Evolutionary conservation across 805 yeast species (phyloP).

Genomic region (Metschnikowia vanudenii): DNA sequence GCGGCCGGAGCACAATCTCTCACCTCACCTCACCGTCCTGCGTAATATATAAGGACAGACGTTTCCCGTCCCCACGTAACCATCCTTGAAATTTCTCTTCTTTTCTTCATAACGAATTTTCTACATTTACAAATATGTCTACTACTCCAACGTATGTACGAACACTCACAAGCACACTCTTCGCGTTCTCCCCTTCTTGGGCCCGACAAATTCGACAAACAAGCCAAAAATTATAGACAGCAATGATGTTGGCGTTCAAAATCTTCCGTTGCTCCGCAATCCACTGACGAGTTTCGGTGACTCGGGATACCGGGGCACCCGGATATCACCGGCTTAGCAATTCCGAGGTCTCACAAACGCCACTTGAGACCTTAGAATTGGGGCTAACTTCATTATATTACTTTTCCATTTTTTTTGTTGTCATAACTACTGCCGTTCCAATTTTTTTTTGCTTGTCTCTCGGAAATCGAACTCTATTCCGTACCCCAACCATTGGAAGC

Average conservation of each 20-base stretch:
- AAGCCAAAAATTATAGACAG: too few species aligned
- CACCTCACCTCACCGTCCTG: constrained; percentile 12
- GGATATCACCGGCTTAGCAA: neutral
- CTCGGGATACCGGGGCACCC: neutral
- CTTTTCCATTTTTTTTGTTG: too few species aligned
- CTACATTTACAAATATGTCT: constrained; percentile 28
- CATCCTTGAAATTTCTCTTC: constrained; percentile 3
- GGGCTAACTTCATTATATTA: neutral
- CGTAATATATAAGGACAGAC: constrained; percentile 16
- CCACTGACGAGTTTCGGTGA: neutral
- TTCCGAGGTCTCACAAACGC: too few species aligned
- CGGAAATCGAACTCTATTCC: neutral
- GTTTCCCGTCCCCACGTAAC: constrained; percentile 13
- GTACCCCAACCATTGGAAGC: too few species aligned
- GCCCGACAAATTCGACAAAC: too few species aligned
- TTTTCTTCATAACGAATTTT: constrained; percentile 7
- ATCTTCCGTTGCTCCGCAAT: constrained; percentile 1
- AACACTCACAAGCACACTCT: neutral
- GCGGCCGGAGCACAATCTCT: constrained; percentile 5
- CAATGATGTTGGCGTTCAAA: neutral
- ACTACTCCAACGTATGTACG: constrained; percentile 45
- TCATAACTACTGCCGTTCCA: too few species aligned
- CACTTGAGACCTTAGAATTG: too few species aligned
- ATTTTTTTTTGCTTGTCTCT: neutral
- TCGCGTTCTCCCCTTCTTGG: too few species aligned